A percentile compares a stretch with the other conserved stretches of the same genome.
Evolutionary conservation across 768 basidiomycete species (phyloP).

Genomic region (Amanita inopinata): DNA sequence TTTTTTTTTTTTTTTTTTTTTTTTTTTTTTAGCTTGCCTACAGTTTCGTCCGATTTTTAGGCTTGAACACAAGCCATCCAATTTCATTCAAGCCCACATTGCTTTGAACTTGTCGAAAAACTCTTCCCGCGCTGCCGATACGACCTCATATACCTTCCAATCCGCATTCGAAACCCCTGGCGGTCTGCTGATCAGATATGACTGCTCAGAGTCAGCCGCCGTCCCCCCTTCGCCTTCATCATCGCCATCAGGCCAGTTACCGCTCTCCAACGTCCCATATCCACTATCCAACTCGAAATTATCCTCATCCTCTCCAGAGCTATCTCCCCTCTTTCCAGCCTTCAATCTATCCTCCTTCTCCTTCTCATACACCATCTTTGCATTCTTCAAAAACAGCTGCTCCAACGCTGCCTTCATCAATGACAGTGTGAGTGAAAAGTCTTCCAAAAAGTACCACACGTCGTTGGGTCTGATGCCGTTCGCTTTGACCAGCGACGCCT

Average conservation of each 20-base stretch:
- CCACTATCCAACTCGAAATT: slow-evolving; percentile 18
- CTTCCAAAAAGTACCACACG: slow-evolving; percentile 55
- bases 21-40: too few species aligned
- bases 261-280: slow-evolving; percentile 16
- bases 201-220: slow-evolving; percentile 1
- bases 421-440: slow-evolving; percentile 42
- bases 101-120: slow-evolving; percentile 51
- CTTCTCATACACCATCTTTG: slow-evolving; percentile 5
- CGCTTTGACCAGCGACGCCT: slow-evolving; percentile 32
- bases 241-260: slow-evolving; percentile 15
- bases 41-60: too few species aligned
- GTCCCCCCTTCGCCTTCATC: slow-evolving; percentile 12
- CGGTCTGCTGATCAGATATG: slow-evolving; percentile 22
- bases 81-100: slow-evolving; percentile 43
- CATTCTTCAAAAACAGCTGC: slow-evolving; percentile 27
- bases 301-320: slow-evolving; percentile 12
- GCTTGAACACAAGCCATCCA: neutral
- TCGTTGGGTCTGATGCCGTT: slow-evolving; percentile 56
- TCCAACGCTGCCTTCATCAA: slow-evolving; percentile 41
- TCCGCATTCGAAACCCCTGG: slow-evolving; percentile 32
- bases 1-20: too few species aligned
- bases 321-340: too few species aligned
- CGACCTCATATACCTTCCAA: slow-evolving; percentile 46
- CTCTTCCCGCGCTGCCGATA: slow-evolving; percentile 32
- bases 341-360: slow-evolving; percentile 2